phyloP scores from a whole-genome alignment of 352 stramenopile species.

The Pythium sukuiense region DNA sequence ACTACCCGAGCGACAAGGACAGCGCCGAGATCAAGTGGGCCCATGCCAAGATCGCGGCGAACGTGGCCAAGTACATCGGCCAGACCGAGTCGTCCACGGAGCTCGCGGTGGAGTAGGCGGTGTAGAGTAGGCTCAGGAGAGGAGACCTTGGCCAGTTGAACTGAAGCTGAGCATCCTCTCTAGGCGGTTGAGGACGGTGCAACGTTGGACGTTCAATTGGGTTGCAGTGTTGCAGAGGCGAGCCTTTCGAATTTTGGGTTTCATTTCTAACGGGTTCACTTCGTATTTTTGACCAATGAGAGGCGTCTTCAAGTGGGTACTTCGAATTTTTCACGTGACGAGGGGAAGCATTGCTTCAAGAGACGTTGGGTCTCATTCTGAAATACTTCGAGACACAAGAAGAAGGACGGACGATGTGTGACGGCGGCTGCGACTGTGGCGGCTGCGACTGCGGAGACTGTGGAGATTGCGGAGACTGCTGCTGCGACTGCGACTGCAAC shows the following conservation, averaged over 20 bases:
- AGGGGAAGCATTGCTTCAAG: neutral
- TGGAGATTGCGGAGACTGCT: constrained; percentile 5
- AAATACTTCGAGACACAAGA: neutral
- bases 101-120: constrained; percentile 20
- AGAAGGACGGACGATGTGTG: constrained; percentile 14
- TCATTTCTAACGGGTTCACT: neutral
- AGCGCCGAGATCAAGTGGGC: constrained; percentile 59
- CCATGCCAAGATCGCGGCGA: constrained; percentile 57
- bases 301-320: neutral
- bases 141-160: no score
- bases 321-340: neutral
- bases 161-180: no score
- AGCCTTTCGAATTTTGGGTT: neutral
- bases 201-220: no score
- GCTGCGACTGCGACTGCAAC: constrained; percentile 9
- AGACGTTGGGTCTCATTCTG: neutral
- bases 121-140: neutral
- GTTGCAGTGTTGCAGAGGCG: neutral
- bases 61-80: constrained; percentile 46
- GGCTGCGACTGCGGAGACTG: constrained; percentile 10
- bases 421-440: constrained; percentile 4
- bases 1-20: constrained; percentile 62
- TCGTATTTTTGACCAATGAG: neutral
- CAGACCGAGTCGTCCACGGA: constrained; percentile 5
- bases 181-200: no score